Evolutionary conservation across 129 eudicot genomes (phyloP).

Genomic region (Artemisia argyi): DNA sequence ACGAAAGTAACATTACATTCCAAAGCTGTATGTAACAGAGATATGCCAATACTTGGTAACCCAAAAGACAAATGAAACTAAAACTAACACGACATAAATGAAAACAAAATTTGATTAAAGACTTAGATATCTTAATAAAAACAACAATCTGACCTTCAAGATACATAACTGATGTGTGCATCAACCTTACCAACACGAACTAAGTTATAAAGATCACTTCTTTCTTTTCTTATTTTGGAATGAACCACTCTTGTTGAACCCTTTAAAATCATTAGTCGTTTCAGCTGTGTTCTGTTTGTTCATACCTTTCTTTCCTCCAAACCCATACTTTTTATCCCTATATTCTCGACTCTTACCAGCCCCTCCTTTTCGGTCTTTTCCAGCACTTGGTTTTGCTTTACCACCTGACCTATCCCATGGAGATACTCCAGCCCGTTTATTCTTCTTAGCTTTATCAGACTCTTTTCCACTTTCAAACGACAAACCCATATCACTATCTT

Average conservation of each 20-base stretch:
- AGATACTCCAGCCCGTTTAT: constrained; percentile 60
- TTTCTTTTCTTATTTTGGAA: constrained; percentile 61
- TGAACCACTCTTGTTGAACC: constrained; percentile 41
- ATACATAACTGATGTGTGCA: background rate
- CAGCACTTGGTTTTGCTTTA: constrained; percentile 50
- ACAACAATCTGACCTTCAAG: constrained; percentile 29
- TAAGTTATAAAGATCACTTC: constrained; percentile 28
- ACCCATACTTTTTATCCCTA: constrained; percentile 72
- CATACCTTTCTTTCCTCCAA: constrained; percentile 90
- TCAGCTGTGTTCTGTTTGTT: constrained; percentile 93
- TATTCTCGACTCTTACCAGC: constrained; percentile 57
- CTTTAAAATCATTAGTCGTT: constrained; percentile 69
- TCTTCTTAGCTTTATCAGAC: constrained; percentile 51
- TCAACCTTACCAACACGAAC: background rate
- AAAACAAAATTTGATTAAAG: constrained; percentile 13
- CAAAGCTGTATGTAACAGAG: background rate
- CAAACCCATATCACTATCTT: constrained; percentile 56
- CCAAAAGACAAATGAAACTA: constrained; percentile 6
- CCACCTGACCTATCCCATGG: constrained; percentile 89
- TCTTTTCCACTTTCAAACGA: constrained; percentile 53
- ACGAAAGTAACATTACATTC: background rate
- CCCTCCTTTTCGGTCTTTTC: constrained; percentile 65
- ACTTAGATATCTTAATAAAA: background rate
- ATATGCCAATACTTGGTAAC: constrained; percentile 9
- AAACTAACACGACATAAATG: constrained; percentile 12